Base-by-base conservation (phyloP, 2,329 filamentous ascomycete species). In the Cladosporium sp. region DNA sequence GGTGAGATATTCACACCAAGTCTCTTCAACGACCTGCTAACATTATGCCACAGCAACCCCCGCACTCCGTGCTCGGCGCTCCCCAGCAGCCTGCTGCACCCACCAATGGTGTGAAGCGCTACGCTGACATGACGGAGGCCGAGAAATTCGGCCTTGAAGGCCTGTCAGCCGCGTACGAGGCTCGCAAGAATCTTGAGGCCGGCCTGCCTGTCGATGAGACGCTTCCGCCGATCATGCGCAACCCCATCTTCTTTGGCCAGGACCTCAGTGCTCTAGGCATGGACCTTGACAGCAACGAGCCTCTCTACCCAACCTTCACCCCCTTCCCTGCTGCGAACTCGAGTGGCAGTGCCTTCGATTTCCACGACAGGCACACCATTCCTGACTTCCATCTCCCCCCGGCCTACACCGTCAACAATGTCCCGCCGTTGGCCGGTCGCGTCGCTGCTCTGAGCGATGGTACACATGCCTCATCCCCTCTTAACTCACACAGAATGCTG, bases 321-420 rank as follows among this genome's bases (percentile, higher is more conserved):
- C 81, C 82, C 6, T 85, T 85, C 61, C 79, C 80, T 46, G 77
- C 81, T 42, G 48, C 52, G 33, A 57, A 52, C 37, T 52, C 33
- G 50, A 49, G 34, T 48, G 56, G 18, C 54, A 56, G 32, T 43
- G 73, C 76, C 19, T 56, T 77, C 76, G 41, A 64, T 56, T 61
- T 58, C 49, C 56, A 59, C 38, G 58, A 63, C 28, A 77, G 80
- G 18, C 79, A 81, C 14, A 71, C 84, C 42, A 79, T 85, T 60
- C 80, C 82, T 16, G 81, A 85, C 56, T 86, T 82, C 66, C 76
- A 74, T 9, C 70, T 86, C 9, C 83, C 83, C 4, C 71, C 74
- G 37, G 84, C 82, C 54, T 86, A 86, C 64, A 81, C 75, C 9
- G 83, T 86, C 9, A 79, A 77, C 52, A 86, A 86, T 61, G 82